Conservation (phyloP, 805 yeast genomes). For the Clavispora phyllophila region DNA sequence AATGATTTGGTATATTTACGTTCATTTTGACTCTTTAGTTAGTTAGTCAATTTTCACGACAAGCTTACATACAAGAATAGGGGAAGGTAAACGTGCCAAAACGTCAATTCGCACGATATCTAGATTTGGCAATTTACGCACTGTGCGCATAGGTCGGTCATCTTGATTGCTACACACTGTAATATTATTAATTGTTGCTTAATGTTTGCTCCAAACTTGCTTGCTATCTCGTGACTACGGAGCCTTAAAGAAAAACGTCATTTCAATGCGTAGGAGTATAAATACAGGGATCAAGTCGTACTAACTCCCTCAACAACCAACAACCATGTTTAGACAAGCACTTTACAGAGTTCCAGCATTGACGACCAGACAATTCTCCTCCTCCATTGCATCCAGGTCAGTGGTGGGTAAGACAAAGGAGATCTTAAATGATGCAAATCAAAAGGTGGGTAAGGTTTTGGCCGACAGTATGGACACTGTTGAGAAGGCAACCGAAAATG, state of each 20-base stretch:
- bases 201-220: background rate
- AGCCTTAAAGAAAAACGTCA: background rate
- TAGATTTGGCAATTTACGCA: background rate
- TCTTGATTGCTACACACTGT: background rate
- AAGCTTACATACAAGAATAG: too few relatives aligned
- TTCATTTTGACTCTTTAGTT: too few relatives aligned
- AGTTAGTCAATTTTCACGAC: too few relatives aligned
- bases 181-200: background rate
- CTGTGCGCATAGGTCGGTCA: background rate
- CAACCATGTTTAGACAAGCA: background rate
- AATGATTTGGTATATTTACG: too few relatives aligned
- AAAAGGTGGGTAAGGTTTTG: conserved; percentile 27
- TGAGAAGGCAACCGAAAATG: conserved; percentile 18
- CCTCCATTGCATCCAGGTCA: background rate
- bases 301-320: too few relatives aligned
- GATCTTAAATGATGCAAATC: conserved; percentile 23
- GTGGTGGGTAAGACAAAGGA: conserved; percentile 11
- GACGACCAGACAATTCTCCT: background rate
- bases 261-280: background rate
- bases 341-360: background rate
- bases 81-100: too few relatives aligned
- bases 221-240: background rate
- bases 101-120: background rate
- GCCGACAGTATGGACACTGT: conserved; percentile 30
- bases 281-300: background rate